Evolutionary conservation across 441 rosid species (phyloP), one percentile per base, ranked within the genome.

Genomic region (Erysimum cheiri): DNA sequence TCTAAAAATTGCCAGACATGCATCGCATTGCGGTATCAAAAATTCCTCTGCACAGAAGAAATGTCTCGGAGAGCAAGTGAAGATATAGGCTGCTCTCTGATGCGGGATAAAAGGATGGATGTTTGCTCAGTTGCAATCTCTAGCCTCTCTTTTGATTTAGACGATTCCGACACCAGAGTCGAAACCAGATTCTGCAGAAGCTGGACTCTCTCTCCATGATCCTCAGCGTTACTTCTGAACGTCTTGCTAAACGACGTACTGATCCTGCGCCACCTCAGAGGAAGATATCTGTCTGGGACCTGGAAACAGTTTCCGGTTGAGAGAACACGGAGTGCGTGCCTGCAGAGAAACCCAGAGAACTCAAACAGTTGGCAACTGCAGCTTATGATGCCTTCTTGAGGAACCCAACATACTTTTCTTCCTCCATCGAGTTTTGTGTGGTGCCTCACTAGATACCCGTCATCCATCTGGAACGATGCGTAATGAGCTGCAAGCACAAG

Each of bases 301-400:
- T 92, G 98, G 74, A 94, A 94, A 80, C 98, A 94, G 73, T 94
- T 94, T 39, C 93, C 96, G 0, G 98, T 81, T 1, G 98, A 92
- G 68, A 94, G 97, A 69, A 94, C 96, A 53, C 97, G 91, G 64
- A 94, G 92, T 43, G 97, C 87, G 64, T 94, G 98, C 22, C 97
- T 79, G 57, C 99, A 94, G 28, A 94, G 99, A 65, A 86, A 85
- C 57, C 99, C 98, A 15, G 92, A 94, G 77, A 92, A 88, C 84
- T 94, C 97, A 75, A 92, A 94, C 67, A 81, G 88, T 68, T 92
- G 97, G 84, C 99, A 94, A 69, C 94, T 90, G 84, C 99, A 94
- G 75, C 93, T 90, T 80, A 94, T 80, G 70, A 90, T 84, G 80
- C 88, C 98, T 67, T 91, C 99, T 73, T 83, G 86, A 49, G 91